phyloP scores from a whole-genome alignment of 2,329 filamentous ascomycete species.

The Chalaropsis thielavioides region DNA sequence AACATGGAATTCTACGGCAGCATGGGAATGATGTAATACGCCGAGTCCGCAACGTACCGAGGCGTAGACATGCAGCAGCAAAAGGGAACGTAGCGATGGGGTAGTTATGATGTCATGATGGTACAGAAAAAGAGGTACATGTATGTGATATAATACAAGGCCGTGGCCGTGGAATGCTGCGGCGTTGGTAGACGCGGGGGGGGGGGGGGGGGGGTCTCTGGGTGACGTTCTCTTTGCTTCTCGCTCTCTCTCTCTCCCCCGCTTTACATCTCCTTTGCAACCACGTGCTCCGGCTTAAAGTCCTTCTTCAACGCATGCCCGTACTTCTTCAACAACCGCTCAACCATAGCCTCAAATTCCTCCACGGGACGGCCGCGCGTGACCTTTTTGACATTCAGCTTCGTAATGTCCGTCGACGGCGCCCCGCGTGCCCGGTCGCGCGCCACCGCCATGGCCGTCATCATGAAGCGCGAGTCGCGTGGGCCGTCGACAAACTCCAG shows the following conservation, averaged over 20 bases:
- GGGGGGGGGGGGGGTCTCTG: background rate
- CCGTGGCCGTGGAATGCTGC: background rate
- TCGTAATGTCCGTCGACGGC: slow-evolving; percentile 54
- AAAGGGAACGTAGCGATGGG: background rate
- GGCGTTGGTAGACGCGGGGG: background rate
- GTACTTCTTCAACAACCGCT: slow-evolving; percentile 27
- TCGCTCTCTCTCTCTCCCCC: background rate
- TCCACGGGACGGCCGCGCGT: slow-evolving; percentile 56
- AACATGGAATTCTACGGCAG: no score
- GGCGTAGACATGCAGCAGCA: no score
- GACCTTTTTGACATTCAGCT: slow-evolving; percentile 69
- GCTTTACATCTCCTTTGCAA: slow-evolving; percentile 15
- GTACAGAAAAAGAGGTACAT: slow-evolving; percentile 9
- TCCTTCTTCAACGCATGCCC: slow-evolving; percentile 16
- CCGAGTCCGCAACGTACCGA: no score
- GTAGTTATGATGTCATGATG: background rate
- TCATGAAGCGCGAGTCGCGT: slow-evolving; percentile 82
- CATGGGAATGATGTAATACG: no score
- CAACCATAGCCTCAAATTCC: slow-evolving; percentile 52
- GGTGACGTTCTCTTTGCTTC: background rate
- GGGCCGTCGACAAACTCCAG: slow-evolving; percentile 91
- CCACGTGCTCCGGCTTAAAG: slow-evolving; percentile 19
- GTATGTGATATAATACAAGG: slow-evolving; percentile 12
- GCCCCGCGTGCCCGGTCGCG: slow-evolving; percentile 42
- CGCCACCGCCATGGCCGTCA: slow-evolving; percentile 77